phyloP scores from a whole-genome alignment of 768 basidiomycete genomes.

The Termitomyces sp. region DNA sequence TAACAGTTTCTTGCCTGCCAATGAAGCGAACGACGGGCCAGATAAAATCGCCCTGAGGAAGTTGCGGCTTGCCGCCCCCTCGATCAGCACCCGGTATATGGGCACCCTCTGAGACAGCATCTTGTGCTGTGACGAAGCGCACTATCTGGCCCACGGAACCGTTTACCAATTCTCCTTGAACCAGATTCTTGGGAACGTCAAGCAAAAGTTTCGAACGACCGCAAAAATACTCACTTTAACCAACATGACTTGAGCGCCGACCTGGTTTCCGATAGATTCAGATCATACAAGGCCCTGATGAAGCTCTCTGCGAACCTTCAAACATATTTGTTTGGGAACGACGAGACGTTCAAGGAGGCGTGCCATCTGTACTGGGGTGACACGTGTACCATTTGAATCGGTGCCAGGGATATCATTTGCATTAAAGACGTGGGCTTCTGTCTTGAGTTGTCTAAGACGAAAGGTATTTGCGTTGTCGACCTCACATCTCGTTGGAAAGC shows the following conservation, averaged over 20 bases:
- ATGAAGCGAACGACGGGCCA: conserved; percentile 65
- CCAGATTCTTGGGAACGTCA: conserved; percentile 45
- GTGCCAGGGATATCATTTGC: conserved; percentile 40
- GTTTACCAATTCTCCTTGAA: conserved; percentile 66
- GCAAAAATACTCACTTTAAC: conserved; percentile 44
- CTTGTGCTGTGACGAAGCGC: conserved; percentile 36
- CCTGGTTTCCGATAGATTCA: conserved; percentile 25
- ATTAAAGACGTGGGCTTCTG: conserved; percentile 29
- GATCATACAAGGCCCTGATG: conserved; percentile 1
- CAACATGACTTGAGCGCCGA: conserved; percentile 85
- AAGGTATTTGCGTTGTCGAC: conserved; percentile 64
- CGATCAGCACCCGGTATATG: conserved; percentile 31
- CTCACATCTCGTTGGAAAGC: conserved; percentile 65
- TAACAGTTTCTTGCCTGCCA: conserved; percentile 37
- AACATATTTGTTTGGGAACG: conserved; percentile 35
- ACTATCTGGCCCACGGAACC: conserved; percentile 59
- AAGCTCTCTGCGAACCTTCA: conserved; percentile 36
- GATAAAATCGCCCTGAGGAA: conserved; percentile 9
- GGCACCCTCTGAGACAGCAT: conserved; percentile 32
- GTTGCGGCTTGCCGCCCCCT: conserved; percentile 18
- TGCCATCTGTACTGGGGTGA: conserved; percentile 32
- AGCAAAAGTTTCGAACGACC: neutral
- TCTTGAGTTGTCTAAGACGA: conserved; percentile 41
- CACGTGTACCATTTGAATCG: conserved; percentile 34
- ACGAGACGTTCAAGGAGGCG: conserved; percentile 56